Evolutionary conservation across 306 rosid genomes (phyloP).

Genomic region (Sicyos edulis): DNA sequence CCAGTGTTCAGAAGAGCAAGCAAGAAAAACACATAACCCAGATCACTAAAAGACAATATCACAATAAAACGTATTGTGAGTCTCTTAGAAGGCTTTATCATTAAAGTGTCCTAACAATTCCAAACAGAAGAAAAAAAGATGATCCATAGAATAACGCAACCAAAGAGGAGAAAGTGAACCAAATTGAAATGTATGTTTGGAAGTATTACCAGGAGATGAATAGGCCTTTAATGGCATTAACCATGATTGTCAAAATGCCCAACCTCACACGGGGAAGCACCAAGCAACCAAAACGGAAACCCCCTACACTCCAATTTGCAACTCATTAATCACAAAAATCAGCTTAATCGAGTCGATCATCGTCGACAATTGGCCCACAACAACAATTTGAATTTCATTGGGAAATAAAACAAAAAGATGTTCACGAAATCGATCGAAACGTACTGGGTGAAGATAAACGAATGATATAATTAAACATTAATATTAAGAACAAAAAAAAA

Average conservation of each 20-base stretch:
- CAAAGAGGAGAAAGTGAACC: background rate
- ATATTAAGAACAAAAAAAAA: background rate
- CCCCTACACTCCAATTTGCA: background rate
- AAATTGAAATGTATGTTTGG: background rate
- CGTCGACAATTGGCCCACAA: background rate
- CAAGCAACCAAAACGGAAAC: conserved; percentile 11
- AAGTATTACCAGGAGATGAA: conserved; percentile 46
- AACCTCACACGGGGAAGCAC: conserved; percentile 30
- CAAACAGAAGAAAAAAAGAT: background rate
- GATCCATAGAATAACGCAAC: background rate
- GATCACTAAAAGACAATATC: background rate
- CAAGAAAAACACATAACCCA: background rate
- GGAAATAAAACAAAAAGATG: background rate
- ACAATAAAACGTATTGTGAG: background rate
- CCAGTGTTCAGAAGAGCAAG: background rate
- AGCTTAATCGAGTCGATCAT: background rate
- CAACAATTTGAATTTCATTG: background rate
- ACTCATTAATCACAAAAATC: background rate
- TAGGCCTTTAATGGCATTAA: conserved; percentile 45
- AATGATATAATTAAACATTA: background rate
- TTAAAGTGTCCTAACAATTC: conserved; percentile 1
- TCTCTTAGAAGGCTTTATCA: background rate
- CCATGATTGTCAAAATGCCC: conserved; percentile 29
- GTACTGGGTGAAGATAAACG: background rate
- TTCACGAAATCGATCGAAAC: background rate